Conservation (phyloP, 2,329 filamentous ascomycete genomes). For the Pestalotiopsis sp. region DNA sequence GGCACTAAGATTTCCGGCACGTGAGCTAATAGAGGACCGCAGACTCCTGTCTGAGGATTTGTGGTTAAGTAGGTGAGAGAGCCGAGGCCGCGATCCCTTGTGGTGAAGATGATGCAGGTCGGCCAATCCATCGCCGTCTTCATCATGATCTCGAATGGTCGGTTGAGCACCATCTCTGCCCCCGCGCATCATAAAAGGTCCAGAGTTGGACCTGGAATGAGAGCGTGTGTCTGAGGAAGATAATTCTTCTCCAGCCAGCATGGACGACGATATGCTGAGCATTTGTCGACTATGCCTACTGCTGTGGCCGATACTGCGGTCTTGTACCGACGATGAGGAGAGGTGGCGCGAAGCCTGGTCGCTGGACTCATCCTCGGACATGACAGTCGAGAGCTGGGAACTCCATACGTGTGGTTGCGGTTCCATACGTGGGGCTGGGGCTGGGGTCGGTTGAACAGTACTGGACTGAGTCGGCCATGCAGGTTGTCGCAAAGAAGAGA, state of each 20-base stretch:
- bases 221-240: slow-evolving; percentile 17
- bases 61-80: slow-evolving; percentile 54
- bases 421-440: slow-evolving; percentile 41
- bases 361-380: slow-evolving; percentile 63
- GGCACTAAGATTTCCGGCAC: slow-evolving; percentile 47
- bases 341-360: slow-evolving; percentile 51
- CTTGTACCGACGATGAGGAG: slow-evolving; percentile 46
- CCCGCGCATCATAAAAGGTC: slow-evolving; percentile 44
- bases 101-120: slow-evolving; percentile 59
- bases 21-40: slow-evolving; percentile 54
- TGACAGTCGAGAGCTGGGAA: slow-evolving; percentile 65
- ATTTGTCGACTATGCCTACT: slow-evolving; percentile 57
- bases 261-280: slow-evolving; percentile 60
- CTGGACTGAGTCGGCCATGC: slow-evolving; percentile 29
- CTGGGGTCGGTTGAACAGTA: slow-evolving; percentile 12
- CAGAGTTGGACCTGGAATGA: slow-evolving; percentile 41
- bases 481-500: slow-evolving; percentile 21
- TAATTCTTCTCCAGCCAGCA: slow-evolving; percentile 42
- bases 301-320: slow-evolving; percentile 52
- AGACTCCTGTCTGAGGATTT: slow-evolving; percentile 54
- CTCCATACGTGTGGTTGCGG: slow-evolving; percentile 62
- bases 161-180: slow-evolving; percentile 35
- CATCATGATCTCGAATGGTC: slow-evolving; percentile 61
- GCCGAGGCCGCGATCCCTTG: slow-evolving; percentile 53
- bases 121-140: slow-evolving; percentile 65